A percentile compares a stretch with the other conserved stretches of the same genome.
Conservation (phyloP, 2,329 filamentous ascomycete species). For the Elsinoe australis region DNA sequence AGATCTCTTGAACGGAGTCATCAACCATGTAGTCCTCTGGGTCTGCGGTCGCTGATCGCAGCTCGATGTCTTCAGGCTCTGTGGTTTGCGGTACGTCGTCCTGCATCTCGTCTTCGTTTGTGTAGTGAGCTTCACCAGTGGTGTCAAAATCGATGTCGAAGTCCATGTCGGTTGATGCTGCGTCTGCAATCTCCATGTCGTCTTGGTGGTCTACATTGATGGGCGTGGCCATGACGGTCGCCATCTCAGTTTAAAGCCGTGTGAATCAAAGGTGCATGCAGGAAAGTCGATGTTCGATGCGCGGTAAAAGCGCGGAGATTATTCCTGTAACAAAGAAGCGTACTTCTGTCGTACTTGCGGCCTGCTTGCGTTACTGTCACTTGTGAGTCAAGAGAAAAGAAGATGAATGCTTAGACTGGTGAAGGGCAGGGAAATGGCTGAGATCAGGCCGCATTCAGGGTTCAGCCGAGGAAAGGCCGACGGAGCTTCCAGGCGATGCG, state of each 20-base stretch:
- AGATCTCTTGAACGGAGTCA: constrained; percentile 26
- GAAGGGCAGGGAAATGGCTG: constrained; percentile 5
- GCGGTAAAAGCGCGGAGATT: no score
- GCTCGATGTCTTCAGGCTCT: constrained; percentile 31
- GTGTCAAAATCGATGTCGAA: constrained; percentile 55
- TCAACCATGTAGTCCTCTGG: constrained; percentile 30
- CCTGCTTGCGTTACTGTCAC: no score
- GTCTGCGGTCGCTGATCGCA: constrained; percentile 32
- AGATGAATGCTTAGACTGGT: no score
- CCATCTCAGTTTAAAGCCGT: constrained; percentile 15
- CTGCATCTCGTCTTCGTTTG: constrained; percentile 50
- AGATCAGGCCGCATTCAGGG: constrained; percentile 6
- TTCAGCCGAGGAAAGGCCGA: background rate
- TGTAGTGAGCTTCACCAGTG: constrained; percentile 23
- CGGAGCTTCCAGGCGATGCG: constrained; percentile 7
- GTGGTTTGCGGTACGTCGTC: constrained; percentile 38
- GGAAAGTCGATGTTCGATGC: background rate
- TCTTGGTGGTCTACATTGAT: constrained; percentile 31
- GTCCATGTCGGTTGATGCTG: constrained; percentile 41
- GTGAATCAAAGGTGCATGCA: background rate
- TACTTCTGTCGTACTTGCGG: no score
- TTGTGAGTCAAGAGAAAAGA: no score
- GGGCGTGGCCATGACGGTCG: constrained; percentile 18
- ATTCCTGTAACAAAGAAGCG: no score
- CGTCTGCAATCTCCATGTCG: constrained; percentile 51